These are phyloP conservation scores for Wolfiporia cocos DNA, from an alignment of 1,284 basidiomycete species.

Conservation along the genomic window DNA sequence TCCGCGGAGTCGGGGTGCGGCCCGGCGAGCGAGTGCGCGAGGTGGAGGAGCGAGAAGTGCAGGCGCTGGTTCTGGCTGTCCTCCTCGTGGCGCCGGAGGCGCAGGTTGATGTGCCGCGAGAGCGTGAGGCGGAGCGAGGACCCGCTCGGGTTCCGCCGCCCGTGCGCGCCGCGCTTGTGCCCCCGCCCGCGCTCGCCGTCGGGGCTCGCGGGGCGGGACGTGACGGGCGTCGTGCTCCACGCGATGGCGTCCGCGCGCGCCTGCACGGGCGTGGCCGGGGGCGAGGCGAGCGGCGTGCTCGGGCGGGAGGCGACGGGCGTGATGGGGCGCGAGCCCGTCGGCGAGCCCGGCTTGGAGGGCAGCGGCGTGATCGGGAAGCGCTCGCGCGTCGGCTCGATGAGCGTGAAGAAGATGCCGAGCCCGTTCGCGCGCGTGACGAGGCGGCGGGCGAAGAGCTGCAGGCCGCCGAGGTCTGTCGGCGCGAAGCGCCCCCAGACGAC, in stretches of 20 bases:
- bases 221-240: slow-evolving; percentile 1
- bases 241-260: background rate
- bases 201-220: slow-evolving; percentile 4
- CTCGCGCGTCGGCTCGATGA: slow-evolving; percentile 57
- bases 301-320: slow-evolving; percentile 21
- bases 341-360: slow-evolving; percentile 35
- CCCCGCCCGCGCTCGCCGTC: slow-evolving; percentile 1
- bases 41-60: slow-evolving; percentile 23
- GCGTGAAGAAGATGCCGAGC: slow-evolving; percentile 54
- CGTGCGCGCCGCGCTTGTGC: slow-evolving; percentile 5
- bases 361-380: slow-evolving; percentile 49
- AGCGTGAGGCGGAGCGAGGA: slow-evolving; percentile 16
- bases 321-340: slow-evolving; percentile 12
- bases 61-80: slow-evolving; percentile 18
- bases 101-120: slow-evolving; percentile 16
- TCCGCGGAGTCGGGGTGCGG: slow-evolving; percentile 27
- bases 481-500: slow-evolving; percentile 59
- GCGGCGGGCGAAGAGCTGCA: slow-evolving; percentile 46
- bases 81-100: slow-evolving; percentile 15
- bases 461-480: slow-evolving; percentile 49
- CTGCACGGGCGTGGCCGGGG: slow-evolving; percentile 3
- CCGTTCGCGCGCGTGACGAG: slow-evolving; percentile 59
- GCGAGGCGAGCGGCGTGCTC: slow-evolving; percentile 5
- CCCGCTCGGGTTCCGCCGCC: slow-evolving; percentile 5
- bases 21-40: slow-evolving; percentile 19